Evolutionary conservation across 768 basidiomycete genomes (phyloP).

Genomic region (Tephrocybe sp.): DNA sequence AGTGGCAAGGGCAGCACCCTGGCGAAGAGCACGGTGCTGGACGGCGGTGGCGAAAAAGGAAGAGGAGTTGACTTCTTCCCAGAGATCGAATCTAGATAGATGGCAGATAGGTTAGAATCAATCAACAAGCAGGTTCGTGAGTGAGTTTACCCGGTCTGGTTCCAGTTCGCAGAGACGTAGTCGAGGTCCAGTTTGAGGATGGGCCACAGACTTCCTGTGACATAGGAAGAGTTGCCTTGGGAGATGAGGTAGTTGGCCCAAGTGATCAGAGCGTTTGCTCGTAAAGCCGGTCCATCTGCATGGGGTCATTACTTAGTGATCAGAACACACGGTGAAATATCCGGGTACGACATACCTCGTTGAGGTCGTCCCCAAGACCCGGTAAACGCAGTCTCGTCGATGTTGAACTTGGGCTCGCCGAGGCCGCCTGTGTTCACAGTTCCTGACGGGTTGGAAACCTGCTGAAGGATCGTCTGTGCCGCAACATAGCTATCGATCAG

Average conservation of each 20-base stretch:
- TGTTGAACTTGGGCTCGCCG: constrained; percentile 73
- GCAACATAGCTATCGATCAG: constrained; percentile 57
- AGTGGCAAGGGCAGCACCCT: constrained; percentile 65
- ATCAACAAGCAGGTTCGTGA: neutral
- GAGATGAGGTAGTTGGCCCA: constrained; percentile 64
- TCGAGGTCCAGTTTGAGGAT: constrained; percentile 73
- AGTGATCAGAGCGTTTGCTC: constrained; percentile 64
- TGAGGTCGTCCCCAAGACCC: constrained; percentile 62
- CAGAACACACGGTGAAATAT: neutral
- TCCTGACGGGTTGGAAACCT: constrained; percentile 68
- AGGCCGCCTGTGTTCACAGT: constrained; percentile 60
- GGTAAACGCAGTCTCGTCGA: constrained; percentile 62
- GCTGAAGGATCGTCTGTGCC: constrained; percentile 55
- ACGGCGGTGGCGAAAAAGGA: constrained; percentile 85
- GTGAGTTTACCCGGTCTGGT: constrained; percentile 47
- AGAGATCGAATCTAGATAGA: constrained; percentile 60
- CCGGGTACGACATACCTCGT: constrained; percentile 36
- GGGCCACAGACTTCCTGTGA: constrained; percentile 61
- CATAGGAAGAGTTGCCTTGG: constrained; percentile 46
- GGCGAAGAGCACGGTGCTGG: constrained; percentile 73
- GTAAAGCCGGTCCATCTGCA: constrained; percentile 70
- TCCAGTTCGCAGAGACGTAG: constrained; percentile 71
- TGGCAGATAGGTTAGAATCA: constrained; percentile 17
- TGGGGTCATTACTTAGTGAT: neutral
- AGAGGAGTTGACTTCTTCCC: constrained; percentile 71